A percentile compares a stretch with the other conserved stretches of the same genome.
Conservation (phyloP, 805 yeast genomes). For the Metschnikowia lochheadii region DNA sequence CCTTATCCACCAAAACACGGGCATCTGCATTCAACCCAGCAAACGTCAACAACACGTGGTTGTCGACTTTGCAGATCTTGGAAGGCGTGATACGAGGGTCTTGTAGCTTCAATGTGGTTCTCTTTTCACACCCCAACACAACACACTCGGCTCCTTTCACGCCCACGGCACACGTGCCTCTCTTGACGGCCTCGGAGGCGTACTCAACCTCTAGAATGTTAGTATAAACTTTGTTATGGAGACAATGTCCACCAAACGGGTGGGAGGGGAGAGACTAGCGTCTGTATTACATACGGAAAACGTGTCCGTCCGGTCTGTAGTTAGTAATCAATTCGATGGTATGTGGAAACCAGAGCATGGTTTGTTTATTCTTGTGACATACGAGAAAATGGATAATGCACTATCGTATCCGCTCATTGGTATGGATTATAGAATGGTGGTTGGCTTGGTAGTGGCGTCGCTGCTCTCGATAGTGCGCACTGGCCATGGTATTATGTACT, state of each 20-base stretch:
- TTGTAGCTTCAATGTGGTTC: conserved; percentile 91
- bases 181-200: conserved; percentile 94
- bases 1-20: conserved; percentile 87
- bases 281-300: conserved; percentile 62
- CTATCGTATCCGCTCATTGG: conserved; percentile 98
- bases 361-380: conserved; percentile 32
- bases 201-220: conserved; percentile 77
- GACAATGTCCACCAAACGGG: not conserved
- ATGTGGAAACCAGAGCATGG: no score
- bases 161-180: conserved; percentile 98
- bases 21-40: conserved; percentile 99
- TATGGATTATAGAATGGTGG: not conserved
- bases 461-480: conserved; percentile 6
- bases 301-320: conserved; percentile 95
- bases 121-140: conserved; percentile 93
- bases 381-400: conserved; percentile 95
- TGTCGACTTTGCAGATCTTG: conserved; percentile 86
- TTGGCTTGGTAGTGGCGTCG: conserved; percentile 7
- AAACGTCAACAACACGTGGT: conserved; percentile 87
- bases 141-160: conserved; percentile 87
- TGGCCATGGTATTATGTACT: not conserved
- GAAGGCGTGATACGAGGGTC: conserved; percentile 96
- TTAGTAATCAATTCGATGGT: conserved; percentile 24
- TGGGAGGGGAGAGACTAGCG: not conserved
- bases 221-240: conserved; percentile 18